Conservation (phyloP, 2,329 filamentous ascomycete species). For the Penicillium sp. region DNA sequence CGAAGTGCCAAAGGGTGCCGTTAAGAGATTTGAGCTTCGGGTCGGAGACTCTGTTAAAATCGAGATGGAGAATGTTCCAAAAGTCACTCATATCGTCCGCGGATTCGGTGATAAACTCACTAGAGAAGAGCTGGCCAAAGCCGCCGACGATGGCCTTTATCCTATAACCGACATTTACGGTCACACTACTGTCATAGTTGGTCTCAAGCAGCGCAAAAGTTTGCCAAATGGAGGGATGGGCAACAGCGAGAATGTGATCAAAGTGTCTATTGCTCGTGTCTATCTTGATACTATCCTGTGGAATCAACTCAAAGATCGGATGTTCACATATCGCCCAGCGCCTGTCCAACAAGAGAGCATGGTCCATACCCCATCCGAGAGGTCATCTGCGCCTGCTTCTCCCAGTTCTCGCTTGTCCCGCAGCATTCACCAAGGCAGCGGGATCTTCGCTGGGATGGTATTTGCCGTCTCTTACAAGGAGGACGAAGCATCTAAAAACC, state of each 20-base stretch:
- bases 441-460: slow-evolving; percentile 75
- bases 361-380: slow-evolving; percentile 41
- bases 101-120: slow-evolving; percentile 42
- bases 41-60: slow-evolving; percentile 50
- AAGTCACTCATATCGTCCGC: slow-evolving; percentile 45
- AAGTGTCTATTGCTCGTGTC: slow-evolving; percentile 46
- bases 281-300: slow-evolving; percentile 51
- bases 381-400: slow-evolving; percentile 45
- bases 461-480: slow-evolving; percentile 78
- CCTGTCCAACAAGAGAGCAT: slow-evolving; percentile 19
- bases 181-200: slow-evolving; percentile 42
- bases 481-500: slow-evolving; percentile 56
- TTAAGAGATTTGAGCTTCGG: slow-evolving; percentile 48
- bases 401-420: slow-evolving; percentile 53
- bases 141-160: slow-evolving; percentile 23
- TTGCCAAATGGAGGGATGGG: slow-evolving; percentile 35
- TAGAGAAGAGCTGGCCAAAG: slow-evolving; percentile 27
- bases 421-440: slow-evolving; percentile 31
- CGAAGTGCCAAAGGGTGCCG: slow-evolving; percentile 40
- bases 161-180: slow-evolving; percentile 47
- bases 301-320: slow-evolving; percentile 46
- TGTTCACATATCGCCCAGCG: slow-evolving; percentile 33
- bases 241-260: slow-evolving; percentile 35
- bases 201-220: slow-evolving; percentile 45
- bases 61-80: slow-evolving; percentile 44